These are phyloP conservation scores for Hypholoma fasciculare DNA, from an alignment of 768 basidiomycete species.

Conservation along the genomic window DNA sequence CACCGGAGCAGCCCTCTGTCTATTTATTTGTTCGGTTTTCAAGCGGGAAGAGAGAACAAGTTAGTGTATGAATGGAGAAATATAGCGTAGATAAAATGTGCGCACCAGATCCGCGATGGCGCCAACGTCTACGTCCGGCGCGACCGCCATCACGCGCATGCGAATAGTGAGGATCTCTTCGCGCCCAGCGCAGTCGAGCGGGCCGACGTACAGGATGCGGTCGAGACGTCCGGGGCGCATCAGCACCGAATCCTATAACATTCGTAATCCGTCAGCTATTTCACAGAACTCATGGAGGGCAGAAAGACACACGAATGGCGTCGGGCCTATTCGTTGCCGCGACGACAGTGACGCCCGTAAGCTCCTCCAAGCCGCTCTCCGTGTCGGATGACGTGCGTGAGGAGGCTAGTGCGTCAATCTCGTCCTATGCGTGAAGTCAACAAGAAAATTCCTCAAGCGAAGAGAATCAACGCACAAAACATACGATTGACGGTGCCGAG, in stretches of 20 bases:
- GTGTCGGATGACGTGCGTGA: conserved; percentile 65
- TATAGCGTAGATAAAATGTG: conserved; percentile 5
- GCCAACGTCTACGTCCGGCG: conserved; percentile 62
- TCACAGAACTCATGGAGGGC: neutral
- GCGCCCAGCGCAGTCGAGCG: conserved; percentile 78
- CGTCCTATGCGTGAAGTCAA: conserved; percentile 61
- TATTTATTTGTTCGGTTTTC: conserved; percentile 26
- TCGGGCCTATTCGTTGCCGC: conserved; percentile 97
- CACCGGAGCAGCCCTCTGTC: too few species aligned
- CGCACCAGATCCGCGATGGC: conserved; percentile 72
- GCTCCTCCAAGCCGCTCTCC: conserved; percentile 65
- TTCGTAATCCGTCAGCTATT: neutral
- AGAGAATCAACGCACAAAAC: conserved; percentile 68
- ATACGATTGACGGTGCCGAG: conserved; percentile 92
- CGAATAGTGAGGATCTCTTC: conserved; percentile 85
- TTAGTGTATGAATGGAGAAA: neutral
- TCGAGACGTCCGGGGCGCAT: conserved; percentile 96
- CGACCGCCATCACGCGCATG: conserved; percentile 78
- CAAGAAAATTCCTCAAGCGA: neutral
- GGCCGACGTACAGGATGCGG: conserved; percentile 91
- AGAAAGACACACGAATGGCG: conserved; percentile 56
- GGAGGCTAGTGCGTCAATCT: conserved; percentile 91
- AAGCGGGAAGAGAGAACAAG: neutral
- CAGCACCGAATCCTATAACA: conserved; percentile 81
- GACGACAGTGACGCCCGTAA: conserved; percentile 91